phyloP scores from a whole-genome alignment of 2,329 filamentous ascomycete species.

The Drechslerella dactyloides region DNA sequence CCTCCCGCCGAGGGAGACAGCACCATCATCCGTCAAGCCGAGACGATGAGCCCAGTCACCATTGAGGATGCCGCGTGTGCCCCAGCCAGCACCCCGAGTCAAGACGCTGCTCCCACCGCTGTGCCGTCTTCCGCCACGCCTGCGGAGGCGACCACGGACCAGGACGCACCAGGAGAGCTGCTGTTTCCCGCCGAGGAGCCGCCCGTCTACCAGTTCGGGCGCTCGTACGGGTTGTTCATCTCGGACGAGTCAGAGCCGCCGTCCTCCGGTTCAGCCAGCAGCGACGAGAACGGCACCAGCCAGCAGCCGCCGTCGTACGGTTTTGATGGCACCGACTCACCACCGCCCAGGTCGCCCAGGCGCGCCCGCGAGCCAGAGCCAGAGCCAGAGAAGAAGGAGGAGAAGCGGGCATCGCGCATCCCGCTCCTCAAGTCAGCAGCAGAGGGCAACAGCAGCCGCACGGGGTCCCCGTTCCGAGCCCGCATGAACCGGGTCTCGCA shows the following conservation, averaged over 20 bases:
- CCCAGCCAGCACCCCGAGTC: neutral
- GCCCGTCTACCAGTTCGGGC: neutral
- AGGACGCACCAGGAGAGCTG: too few relatives aligned
- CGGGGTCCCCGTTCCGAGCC: constrained; percentile 11
- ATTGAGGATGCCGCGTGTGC: neutral
- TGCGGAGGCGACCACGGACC: neutral
- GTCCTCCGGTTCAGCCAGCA: constrained; percentile 13
- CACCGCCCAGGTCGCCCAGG: neutral
- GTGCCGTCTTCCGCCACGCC: neutral
- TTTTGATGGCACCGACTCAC: constrained; percentile 4
- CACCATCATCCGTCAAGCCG: neutral
- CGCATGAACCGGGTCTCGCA: constrained; percentile 33
- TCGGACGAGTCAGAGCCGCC: neutral
- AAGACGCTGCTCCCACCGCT: neutral
- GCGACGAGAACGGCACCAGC: constrained; percentile 6
- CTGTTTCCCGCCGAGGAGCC: neutral
- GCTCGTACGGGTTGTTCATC: neutral
- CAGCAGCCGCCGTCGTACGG: neutral
- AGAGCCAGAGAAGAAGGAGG: too few relatives aligned
- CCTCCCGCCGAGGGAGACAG: neutral
- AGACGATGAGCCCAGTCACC: constrained; percentile 15
- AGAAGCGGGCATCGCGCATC: constrained; percentile 22
- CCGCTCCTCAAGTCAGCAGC: constrained; percentile 19
- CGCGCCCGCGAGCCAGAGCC: constrained; percentile 3
- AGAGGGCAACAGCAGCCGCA: neutral